These are phyloP conservation scores for Pleurotus eryngii DNA, from an alignment of 768 basidiomycete species.

Conservation along the genomic window DNA sequence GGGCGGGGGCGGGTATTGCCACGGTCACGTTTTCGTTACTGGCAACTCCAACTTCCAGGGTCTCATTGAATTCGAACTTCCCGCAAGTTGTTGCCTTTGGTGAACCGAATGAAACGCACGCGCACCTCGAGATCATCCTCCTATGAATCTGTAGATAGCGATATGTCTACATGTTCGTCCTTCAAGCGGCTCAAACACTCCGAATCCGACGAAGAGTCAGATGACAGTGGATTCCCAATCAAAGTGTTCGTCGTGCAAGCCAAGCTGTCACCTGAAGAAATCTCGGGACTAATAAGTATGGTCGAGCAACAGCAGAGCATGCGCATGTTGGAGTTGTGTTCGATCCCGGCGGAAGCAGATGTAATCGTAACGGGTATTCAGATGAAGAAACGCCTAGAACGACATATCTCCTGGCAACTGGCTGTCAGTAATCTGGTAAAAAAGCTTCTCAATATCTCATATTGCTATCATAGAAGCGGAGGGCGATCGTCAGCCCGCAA, in stretches of 20 bases:
- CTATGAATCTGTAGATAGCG: neutral
- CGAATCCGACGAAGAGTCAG: neutral
- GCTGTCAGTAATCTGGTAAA: conserved; percentile 45
- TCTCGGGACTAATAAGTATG: conserved; percentile 33
- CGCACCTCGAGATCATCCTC: too few species aligned
- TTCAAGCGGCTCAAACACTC: conserved; percentile 10
- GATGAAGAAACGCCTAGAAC: conserved; percentile 66
- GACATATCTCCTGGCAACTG: conserved; percentile 62
- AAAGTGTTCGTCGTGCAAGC: conserved; percentile 22
- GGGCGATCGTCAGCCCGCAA: conserved; percentile 64
- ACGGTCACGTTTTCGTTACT: too few species aligned
- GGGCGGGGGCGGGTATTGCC: too few species aligned
- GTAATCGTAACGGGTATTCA: conserved; percentile 62
- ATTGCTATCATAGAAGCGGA: conserved; percentile 45
- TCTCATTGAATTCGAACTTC: too few species aligned
- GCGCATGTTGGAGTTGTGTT: conserved; percentile 30
- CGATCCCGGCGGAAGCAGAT: conserved; percentile 47
- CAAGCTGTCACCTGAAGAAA: conserved; percentile 16
- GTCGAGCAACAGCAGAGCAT: conserved; percentile 23
- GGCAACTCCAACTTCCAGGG: too few species aligned
- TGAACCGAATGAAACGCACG: too few species aligned
- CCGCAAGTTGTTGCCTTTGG: too few species aligned
- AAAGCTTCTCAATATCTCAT: neutral
- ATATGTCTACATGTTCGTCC: neutral
- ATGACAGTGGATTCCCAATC: conserved; percentile 6